Evolutionary conservation across 164 flowering plant genomes (phyloP), one percentile per base, ranked within the genome.

Genomic region (Macadamia tetraphylla): DNA sequence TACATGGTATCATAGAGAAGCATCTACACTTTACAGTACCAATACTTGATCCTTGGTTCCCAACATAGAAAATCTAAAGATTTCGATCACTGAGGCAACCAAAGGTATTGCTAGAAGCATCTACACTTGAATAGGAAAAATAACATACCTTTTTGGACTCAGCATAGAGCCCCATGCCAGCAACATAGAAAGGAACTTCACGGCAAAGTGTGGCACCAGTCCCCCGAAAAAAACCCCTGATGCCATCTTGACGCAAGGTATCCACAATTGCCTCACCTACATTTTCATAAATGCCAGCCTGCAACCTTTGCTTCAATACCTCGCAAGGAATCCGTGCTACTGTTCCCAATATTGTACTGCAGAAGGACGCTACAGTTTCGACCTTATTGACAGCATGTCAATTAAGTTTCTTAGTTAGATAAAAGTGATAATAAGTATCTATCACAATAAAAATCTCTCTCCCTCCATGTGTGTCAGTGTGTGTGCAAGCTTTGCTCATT

Each of bases 121-220:
- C 40, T 35, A 35, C 40, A 35, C 40, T 35, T 35, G 40, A 35
- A 35, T 35, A 35, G 40, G 40, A 2, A 2, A 35, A 32, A 67
- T 7, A 42, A 11, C 60, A 29, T 71, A 95, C 98, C 98, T 95
- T 95, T 76, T 95, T 95, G 70, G 97, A 88, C 77, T 95, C 99
- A 14, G 85, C 97, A 82, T 95, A 95, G 17, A 95, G 86, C 12
- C 97, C 89, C 96, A 88, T 92, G 76, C 99, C 99, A 66, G 95
- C 97, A 63, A 95, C 99, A 78, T 95, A 95, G 70, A 95, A 91
- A 9, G 99, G 99, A 79, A 95, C 94, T 77, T 95, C 99, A 49
- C 99, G 86, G 70, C 87, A 92, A 68, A 95, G 96, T 61, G 99
- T 95, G 18, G 96, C 98, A 65, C 94, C 96, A 65, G 98, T 95